A percentile compares a stretch with the other conserved stretches of the same genome.
Evolutionary conservation across 352 stramenopile genomes (phyloP).

Genomic region (Pythium insidiosum): DNA sequence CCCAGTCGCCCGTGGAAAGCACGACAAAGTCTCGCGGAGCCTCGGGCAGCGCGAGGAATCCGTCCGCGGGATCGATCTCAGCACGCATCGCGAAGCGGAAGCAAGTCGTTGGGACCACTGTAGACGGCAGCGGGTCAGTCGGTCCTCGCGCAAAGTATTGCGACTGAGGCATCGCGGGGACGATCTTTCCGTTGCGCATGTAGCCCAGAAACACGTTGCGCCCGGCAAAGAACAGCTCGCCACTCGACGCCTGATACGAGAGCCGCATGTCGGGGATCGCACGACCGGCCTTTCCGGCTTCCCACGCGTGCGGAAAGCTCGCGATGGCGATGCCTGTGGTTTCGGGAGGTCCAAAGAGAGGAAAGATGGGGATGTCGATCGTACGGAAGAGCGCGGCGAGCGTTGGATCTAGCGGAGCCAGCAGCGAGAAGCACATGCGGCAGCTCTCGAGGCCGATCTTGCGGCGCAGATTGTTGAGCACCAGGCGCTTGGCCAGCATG

Average conservation of each 20-base stretch:
- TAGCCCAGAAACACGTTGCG: constrained; percentile 74
- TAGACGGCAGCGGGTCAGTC: too few species aligned
- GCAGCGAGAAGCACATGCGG: constrained; percentile 61
- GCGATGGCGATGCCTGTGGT: constrained; percentile 61
- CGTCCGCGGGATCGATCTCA: constrained; percentile 56
- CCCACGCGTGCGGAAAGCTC: constrained; percentile 68
- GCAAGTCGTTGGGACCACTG: constrained; percentile 38
- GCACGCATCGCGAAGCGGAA: constrained; percentile 45
- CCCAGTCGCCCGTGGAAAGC: constrained; percentile 65
- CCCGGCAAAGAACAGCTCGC: constrained; percentile 54
- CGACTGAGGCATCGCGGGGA: constrained; percentile 14
- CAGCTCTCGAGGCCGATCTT: constrained; percentile 71
- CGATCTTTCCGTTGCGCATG: constrained; percentile 21
- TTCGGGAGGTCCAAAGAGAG: constrained; percentile 60
- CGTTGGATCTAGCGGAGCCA: constrained; percentile 73
- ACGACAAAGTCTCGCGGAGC: constrained; percentile 56
- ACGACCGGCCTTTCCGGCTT: constrained; percentile 59
- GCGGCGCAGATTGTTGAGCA: constrained; percentile 76
- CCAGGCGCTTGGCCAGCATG: constrained; percentile 68
- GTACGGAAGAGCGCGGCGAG: constrained; percentile 78
- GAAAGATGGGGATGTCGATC: constrained; percentile 77
- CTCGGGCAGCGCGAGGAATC: constrained; percentile 68
- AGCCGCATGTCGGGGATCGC: constrained; percentile 48
- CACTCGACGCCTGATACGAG: constrained; percentile 48
- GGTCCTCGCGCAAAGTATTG: too few species aligned